Conservation (phyloP, 352 stramenopile species). For the Globisporangium viniferum region DNA sequence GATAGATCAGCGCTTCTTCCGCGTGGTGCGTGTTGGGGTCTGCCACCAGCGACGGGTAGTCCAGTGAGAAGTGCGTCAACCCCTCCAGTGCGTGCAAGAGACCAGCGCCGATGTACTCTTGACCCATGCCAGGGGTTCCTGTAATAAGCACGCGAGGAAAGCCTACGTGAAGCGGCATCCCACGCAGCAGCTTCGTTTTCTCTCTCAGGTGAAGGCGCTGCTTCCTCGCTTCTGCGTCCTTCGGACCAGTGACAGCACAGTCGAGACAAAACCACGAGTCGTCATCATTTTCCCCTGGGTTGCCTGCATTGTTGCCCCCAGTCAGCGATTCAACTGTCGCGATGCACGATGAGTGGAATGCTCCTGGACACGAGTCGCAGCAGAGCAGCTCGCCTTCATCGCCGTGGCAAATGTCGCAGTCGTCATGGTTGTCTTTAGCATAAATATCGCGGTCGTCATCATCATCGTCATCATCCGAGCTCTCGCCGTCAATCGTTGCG, state of each 20-base stretch:
- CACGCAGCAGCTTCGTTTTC: conserved; percentile 26
- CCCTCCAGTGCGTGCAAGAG: conserved; percentile 76
- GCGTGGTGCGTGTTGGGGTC: conserved; percentile 60
- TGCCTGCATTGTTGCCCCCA: not conserved
- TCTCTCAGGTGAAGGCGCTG: conserved; percentile 21
- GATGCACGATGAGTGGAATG: conserved; percentile 58
- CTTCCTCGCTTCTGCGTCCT: conserved; percentile 22
- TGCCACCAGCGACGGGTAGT: conserved; percentile 74
- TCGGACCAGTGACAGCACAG: conserved; percentile 26
- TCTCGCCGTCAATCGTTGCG: not conserved
- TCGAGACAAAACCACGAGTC: conserved; percentile 59
- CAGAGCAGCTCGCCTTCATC: conserved; percentile 54
- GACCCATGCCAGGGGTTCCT: conserved; percentile 59
- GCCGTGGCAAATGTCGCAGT: conserved; percentile 71
- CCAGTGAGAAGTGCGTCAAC: conserved; percentile 73
- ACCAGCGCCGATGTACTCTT: conserved; percentile 61
- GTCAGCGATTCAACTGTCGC: conserved; percentile 9
- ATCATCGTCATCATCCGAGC: conserved; percentile 23
- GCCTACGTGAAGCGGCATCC: conserved; percentile 48
- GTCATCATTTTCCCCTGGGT: not conserved
- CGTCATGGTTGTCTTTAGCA: conserved; percentile 46
- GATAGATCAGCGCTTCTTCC: conserved; percentile 76
- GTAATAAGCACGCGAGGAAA: conserved; percentile 73
- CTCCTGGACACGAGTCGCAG: conserved; percentile 58
- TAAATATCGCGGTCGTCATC: conserved; percentile 73